Percentiles rank a stretch among this genome's conserved stretches.
phyloP scores from a whole-genome alignment of 2,329 filamentous ascomycete species.

The Colletotrichum navitas region DNA sequence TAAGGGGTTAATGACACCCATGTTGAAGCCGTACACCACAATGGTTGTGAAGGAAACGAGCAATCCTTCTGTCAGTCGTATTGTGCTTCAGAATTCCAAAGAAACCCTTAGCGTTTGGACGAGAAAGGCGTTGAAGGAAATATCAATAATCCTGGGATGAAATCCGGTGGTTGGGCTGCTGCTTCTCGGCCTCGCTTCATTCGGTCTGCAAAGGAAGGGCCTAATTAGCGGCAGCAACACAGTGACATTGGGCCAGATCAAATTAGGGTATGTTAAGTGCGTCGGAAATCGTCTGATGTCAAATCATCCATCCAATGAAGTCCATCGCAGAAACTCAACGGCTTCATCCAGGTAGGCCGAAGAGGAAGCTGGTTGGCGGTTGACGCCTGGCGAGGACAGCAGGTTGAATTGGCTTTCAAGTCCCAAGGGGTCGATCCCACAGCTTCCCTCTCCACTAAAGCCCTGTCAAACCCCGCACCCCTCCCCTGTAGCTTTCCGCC shows the following conservation, averaged over 20 bases:
- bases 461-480: neutral
- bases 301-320: neutral
- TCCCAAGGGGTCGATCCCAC: neutral
- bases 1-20: slow-evolving; percentile 15
- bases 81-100: neutral
- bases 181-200: neutral
- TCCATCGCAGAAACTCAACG: neutral
- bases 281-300: neutral
- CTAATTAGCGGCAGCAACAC: neutral
- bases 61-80: neutral
- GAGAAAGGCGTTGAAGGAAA: neutral
- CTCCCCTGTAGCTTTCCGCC: slow-evolving; percentile 1
- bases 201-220: neutral
- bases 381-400: neutral
- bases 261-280: neutral
- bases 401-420: neutral
- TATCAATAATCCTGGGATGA: neutral
- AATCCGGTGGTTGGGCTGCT: neutral
- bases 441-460: neutral
- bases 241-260: neutral
- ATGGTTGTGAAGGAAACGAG: neutral
- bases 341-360: slow-evolving; percentile 3
- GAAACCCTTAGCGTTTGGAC: neutral
- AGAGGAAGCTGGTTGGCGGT: neutral
- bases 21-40: neutral